phyloP scores from a whole-genome alignment of 2,329 filamentous ascomycete species.

The Fonsecaea erecta region DNA sequence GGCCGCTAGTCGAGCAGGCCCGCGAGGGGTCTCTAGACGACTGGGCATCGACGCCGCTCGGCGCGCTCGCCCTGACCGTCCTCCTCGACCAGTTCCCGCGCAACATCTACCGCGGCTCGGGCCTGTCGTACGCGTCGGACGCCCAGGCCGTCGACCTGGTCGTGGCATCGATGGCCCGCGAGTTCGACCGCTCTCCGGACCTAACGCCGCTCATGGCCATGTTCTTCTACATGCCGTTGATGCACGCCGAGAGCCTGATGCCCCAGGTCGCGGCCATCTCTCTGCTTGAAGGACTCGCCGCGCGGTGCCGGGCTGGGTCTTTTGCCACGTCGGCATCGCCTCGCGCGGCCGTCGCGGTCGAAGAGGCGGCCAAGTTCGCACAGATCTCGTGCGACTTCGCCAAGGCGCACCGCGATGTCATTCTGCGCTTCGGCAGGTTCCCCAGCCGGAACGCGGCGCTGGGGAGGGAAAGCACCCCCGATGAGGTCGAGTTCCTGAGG shows the following conservation, averaged over 20 bases:
- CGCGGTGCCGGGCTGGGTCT: slow-evolving; percentile 22
- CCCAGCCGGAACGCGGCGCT: slow-evolving; percentile 38
- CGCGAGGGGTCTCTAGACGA: slow-evolving; percentile 33
- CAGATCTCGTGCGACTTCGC: slow-evolving; percentile 31
- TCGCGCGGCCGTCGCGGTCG: slow-evolving; percentile 3
- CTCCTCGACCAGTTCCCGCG: slow-evolving; percentile 48
- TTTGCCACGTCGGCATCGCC: not conserved
- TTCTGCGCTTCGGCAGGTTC: slow-evolving; percentile 39
- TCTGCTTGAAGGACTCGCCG: slow-evolving; percentile 35
- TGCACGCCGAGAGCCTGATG: slow-evolving; percentile 44
- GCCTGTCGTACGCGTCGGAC: slow-evolving; percentile 43
- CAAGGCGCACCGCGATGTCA: slow-evolving; percentile 34
- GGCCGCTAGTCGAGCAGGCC: slow-evolving; percentile 34
- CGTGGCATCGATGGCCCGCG: slow-evolving; percentile 38
- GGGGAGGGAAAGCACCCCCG: slow-evolving; percentile 31
- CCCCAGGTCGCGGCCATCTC: slow-evolving; percentile 41
- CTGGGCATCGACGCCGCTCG: slow-evolving; percentile 32
- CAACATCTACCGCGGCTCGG: slow-evolving; percentile 44
- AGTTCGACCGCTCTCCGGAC: slow-evolving; percentile 37
- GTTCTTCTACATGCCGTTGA: slow-evolving; percentile 43
- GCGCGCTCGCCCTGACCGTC: slow-evolving; percentile 45
- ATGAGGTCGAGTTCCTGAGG: slow-evolving; percentile 29
- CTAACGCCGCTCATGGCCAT: slow-evolving; percentile 35
- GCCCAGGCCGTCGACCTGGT: slow-evolving; percentile 39
- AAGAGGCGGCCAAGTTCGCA: slow-evolving; percentile 30